Base-by-base conservation (phyloP, 768 basidiomycete species). In the Lyophyllum atratum region DNA sequence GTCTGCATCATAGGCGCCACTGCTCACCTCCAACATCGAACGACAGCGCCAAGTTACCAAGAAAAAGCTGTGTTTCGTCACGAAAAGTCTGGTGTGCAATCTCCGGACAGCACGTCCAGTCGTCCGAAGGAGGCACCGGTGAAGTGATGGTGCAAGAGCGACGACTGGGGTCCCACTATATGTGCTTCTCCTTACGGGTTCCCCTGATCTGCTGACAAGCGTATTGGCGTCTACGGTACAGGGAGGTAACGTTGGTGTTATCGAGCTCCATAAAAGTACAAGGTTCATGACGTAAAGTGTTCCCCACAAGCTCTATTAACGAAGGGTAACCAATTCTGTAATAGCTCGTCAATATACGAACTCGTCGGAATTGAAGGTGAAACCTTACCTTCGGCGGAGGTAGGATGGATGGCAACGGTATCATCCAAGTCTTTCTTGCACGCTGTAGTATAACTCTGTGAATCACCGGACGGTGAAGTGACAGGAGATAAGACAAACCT, bases 361-460 rank as follows among this genome's bases (percentile, higher is more conserved):
- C 33, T 51, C 25, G 15, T 2, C 44, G 53, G 45, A 26, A 37
- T 17, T 10, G 40, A 29, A 49, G 25, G 43, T n/a, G 14, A 28
- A 31, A 26, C 82, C 34, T n/a, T 61, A 90, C 90, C 90, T 78
- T 92, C 90, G 39, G 80, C 87, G 14, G 87, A 91, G 2, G 92
- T 93, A 37, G 93, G 93, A 72, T 95, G 94, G 60, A 96, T 96
- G 11, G 94, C 94, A 28, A 95, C 90, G 1, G 90, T 93, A 64
- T 92, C 84, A 65, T 95, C 94, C 49, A 96, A 71, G 65, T 96
- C 90, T 65, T 81, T 71, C 76, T 95, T 94, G 22, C 80, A 83
- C 4, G 93, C 92, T 82, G 47, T 7, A 49, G 34, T 54, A 33
- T 47, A 48, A 40, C 53, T 51, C 17, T 58, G 57, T 45, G 31